A percentile compares a stretch with the other conserved stretches of the same genome.
These are phyloP conservation scores for Rhipidocladum racemiflorum DNA, from an alignment of 176 grass and related monocot genomes.

Conservation along the genomic window DNA sequence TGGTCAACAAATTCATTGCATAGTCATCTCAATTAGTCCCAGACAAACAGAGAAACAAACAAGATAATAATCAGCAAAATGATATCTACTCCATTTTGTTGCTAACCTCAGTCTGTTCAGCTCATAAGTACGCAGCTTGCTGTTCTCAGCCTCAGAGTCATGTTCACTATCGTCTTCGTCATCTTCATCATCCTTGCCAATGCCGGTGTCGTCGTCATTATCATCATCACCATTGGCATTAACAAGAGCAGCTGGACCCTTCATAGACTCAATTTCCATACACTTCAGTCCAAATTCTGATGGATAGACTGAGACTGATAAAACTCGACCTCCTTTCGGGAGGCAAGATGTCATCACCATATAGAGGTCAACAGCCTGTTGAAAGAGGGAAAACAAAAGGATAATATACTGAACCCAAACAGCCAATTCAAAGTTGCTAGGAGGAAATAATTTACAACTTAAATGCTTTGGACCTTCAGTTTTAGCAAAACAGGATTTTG, in stretches of 20 bases:
- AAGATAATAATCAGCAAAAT: constrained; percentile 8
- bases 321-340: constrained; percentile 65
- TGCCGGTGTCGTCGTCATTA: not conserved
- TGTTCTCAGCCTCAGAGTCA: constrained; percentile 58
- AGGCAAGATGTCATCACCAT: constrained; percentile 79
- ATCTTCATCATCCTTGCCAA: not conserved
- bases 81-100: not conserved
- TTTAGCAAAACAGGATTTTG: constrained; percentile 4
- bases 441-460: not conserved
- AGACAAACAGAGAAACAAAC: not conserved
- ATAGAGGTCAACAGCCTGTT: constrained; percentile 82
- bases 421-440: not conserved
- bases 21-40: not conserved
- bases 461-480: not conserved
- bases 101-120: constrained; percentile 80
- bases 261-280: constrained; percentile 72
- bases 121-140: constrained; percentile 79
- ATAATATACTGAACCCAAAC: not conserved
- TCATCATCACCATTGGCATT: constrained; percentile 11
- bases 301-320: constrained; percentile 70
- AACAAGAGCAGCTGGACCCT: constrained; percentile 37
- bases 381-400: constrained; percentile 6
- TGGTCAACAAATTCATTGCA: not conserved
- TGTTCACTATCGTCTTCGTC: constrained; percentile 10
- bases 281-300: constrained; percentile 86